Base-by-base conservation (phyloP, 768 basidiomycete species). In the Suillus weaverae region DNA sequence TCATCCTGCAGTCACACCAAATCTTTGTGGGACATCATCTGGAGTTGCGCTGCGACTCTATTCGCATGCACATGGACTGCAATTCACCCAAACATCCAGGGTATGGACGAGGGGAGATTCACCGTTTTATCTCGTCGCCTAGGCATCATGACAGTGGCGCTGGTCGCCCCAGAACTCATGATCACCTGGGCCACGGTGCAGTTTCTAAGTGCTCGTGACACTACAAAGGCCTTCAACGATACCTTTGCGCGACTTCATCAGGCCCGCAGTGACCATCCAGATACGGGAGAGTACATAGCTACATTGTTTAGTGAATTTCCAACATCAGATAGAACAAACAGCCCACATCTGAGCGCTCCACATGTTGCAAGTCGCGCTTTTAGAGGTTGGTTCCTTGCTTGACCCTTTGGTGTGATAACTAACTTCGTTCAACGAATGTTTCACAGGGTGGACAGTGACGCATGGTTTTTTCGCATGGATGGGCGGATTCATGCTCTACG, bases 11-110 rank as follows among this genome's bases (percentile, higher is more conserved):
- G 7, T 8, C 4, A 22, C 51, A n/a, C 20, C 14, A 55, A 50
- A 80, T 80, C 64, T 80, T 81, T 76, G 67, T 70, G 64, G 65
- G 60, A 66, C 53, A 75, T 78, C 50, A 62, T 75, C 14, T 70
- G 68, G 68, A 70, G 70, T 54, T 76, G 74, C 32, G 22, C 73
- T n/a, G 62, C 68, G 13, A 73, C 76, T 5, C 64, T 76, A 1
- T 70, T 77, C 22, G 62, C 68, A 13, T 78, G 76, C 61, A 70
- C 70, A 18, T 78, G 76, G 77, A 69, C 68, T 14, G 64, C 70
- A 9, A 60, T 75, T 11, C 77, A 77, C 26, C 74, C 72, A 20
- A 75, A 78, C 63, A 68, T 78, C 22, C 73, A 76, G 3, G 48
- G 32, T 39, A 64, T 66, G 5, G 56, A 71, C 13, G 69, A 69